Base-by-base conservation (phyloP, 352 stramenopile genomes). In the Phytophthora quininea region DNA sequence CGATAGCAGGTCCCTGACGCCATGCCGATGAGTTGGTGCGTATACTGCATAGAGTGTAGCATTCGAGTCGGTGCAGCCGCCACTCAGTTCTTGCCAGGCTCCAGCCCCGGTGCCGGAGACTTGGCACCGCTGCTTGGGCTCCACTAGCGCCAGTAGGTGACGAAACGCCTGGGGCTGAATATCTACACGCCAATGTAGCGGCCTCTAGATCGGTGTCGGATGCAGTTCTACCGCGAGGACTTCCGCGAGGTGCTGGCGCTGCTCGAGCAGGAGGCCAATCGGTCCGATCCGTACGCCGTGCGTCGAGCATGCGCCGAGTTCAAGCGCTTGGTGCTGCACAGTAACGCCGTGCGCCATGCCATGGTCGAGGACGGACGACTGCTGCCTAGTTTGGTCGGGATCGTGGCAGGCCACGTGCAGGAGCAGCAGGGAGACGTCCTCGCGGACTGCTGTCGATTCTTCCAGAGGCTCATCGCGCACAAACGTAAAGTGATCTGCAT, bases 211-310 rank as follows among this genome's bases (percentile, higher is more conserved):
- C 14, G 43, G 24, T 47, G 9, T 49, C 19, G 15, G 11, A 92
- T 92, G 84, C 78, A 88, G 53, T 88, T 91, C 73, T 90, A 91
- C 55, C 57, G 65, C 51, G 65, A 82, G 3, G 71, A 80, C 54
- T 76, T 74, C 45, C 47, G 46, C 31, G 54, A 51, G 3, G 71
- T 91, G 46, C 45, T 89, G 32, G 55, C 54, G 0, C n/a, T 82
- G 10, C 66, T 90, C 3, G 54, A 71, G 35, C 51, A 71, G 10
- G 58, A 48, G 12, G 33, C 43, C 35, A 71, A 66, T 30, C 50
- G 59, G 1, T 48, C 69, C 3, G 80, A 92, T 27, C 65, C 67
- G 48, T 88, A 83, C 32, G 81, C 73, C 0, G 76, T 89, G n/a
- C 80, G 80, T 9, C 73, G 80, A n/a, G 67, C 67, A 1, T 87